Percentiles rank a stretch among this genome's conserved stretches.
phyloP scores from a whole-genome alignment of 2,329 filamentous ascomycete genomes.

The Chrysosporium keratinophilum region DNA sequence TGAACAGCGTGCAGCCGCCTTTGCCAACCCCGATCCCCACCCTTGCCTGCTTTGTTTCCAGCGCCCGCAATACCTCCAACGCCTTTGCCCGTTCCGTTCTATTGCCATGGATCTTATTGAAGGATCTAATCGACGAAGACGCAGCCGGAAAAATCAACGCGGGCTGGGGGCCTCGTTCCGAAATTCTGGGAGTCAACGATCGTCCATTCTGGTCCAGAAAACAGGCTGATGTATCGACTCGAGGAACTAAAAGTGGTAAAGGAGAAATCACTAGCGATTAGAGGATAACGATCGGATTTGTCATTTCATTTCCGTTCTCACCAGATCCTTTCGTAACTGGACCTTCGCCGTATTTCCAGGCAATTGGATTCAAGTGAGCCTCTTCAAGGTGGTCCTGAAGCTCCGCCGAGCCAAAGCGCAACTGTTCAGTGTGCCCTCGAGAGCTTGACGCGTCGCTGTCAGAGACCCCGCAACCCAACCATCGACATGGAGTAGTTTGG shows the following conservation, averaged over 20 bases:
- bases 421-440: not conserved
- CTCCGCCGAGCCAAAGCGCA: conserved; percentile 21
- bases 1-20: conserved; percentile 45
- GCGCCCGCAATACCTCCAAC: conserved; percentile 34
- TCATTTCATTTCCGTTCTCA: conserved; percentile 30
- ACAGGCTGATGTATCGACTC: conserved; percentile 7
- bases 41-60: conserved; percentile 41
- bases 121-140: conserved; percentile 29
- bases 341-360: conserved; percentile 52
- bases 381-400: conserved; percentile 45
- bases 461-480: conserved; percentile 23
- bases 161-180: conserved; percentile 21
- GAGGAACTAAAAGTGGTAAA: conserved; percentile 14
- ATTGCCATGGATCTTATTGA: conserved; percentile 35
- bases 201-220: conserved; percentile 19
- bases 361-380: conserved; percentile 44
- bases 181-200: conserved; percentile 16
- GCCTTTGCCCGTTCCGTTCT: conserved; percentile 39
- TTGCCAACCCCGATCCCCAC: conserved; percentile 46
- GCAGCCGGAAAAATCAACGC: conserved; percentile 32
- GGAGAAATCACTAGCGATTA: conserved; percentile 14
- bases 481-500: conserved; percentile 22
- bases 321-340: conserved; percentile 44
- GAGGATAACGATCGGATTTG: conserved; percentile 16
- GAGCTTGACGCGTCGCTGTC: not conserved